Evolutionary conservation across 345 rosid species (phyloP), one percentile per base, ranked within the genome.

Genomic region (Luvunga scandens): DNA sequence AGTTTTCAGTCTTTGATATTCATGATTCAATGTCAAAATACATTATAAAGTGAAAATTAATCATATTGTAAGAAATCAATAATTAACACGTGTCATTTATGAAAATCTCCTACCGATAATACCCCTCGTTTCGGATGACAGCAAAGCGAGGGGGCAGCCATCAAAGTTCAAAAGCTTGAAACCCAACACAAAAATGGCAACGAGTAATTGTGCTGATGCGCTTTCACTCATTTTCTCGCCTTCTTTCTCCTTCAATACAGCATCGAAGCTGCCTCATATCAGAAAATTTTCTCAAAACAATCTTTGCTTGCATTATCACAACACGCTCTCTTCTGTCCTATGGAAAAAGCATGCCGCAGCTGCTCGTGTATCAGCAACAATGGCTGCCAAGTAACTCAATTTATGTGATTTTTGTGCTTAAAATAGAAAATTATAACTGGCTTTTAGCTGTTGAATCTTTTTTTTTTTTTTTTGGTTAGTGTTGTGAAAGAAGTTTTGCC

Each of bases 401-500:
- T 18, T 27, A 14, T 10, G 7, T 48, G 22, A 21, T n/a, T 56
- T 45, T 60, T 21, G 21, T 33, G 7, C 22, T 60, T 65, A 28
- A 61, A 67, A 59, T 4, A 12, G 19, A 60, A 61, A 66, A 39
- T 14, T 56, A 7, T 50, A 28, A 53, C 56, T 76, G 70, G 30
- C 18, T 7, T 27, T 24, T 60, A 25, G 22, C 25, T 31, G 18
- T 48, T n/a, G 13, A 2, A 1, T 45, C 50, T 45, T 45, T 45
- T 45, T 2, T 10, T 39, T 39, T 33, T n/a, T 75, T 9, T 64
- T 45, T 59, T 25, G 77, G 71, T 8, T 75, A 87, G 87, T 80
- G 81, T 86, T 64, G 81, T 72, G 67, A 71, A 78, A 71, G 92
- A 89, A 83, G 75, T 57, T 83, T 87, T 89, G 62, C 91, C 91